phyloP scores from a whole-genome alignment of 768 basidiomycete genomes.

The Podaxis rugospora region DNA sequence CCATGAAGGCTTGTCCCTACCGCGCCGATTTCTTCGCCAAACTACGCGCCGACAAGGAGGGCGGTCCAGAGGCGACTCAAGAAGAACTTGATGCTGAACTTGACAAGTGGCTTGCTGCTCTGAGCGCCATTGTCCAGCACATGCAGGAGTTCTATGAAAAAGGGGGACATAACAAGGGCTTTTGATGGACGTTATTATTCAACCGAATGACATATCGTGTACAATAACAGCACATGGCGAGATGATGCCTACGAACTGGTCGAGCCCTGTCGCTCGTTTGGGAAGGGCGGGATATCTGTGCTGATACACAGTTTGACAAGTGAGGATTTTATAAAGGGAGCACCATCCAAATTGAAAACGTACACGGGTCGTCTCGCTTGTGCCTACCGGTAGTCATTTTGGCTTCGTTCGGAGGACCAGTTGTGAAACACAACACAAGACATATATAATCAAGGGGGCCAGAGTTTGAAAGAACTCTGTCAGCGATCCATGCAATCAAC shows the following conservation, averaged over 20 bases:
- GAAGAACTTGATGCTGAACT: conserved; percentile 56
- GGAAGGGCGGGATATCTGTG: neutral
- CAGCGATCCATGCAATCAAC: neutral
- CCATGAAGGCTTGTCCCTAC: conserved; percentile 64
- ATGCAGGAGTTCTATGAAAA: conserved; percentile 59
- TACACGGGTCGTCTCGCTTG: no score
- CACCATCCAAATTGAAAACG: no score
- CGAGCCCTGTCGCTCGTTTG: neutral
- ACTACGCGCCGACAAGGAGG: conserved; percentile 54
- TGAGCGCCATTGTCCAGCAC: conserved; percentile 48
- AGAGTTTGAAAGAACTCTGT: neutral
- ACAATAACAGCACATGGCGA: neutral
- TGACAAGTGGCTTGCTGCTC: conserved; percentile 62
- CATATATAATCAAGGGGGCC: neutral
- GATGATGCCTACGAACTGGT: neutral
- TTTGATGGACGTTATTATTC: conserved; percentile 22
- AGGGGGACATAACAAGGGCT: conserved; percentile 51
- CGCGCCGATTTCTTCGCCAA: conserved; percentile 67
- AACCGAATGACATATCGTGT: neutral
- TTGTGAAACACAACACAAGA: neutral
- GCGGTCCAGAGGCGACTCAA: conserved; percentile 38
- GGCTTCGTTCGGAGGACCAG: no score
- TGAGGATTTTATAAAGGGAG: no score
- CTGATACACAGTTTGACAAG: no score
- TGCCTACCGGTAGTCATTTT: no score